Evolutionary conservation across 2,329 filamentous ascomycete genomes (phyloP).

Genomic region (Cladophialophora exuberans): DNA sequence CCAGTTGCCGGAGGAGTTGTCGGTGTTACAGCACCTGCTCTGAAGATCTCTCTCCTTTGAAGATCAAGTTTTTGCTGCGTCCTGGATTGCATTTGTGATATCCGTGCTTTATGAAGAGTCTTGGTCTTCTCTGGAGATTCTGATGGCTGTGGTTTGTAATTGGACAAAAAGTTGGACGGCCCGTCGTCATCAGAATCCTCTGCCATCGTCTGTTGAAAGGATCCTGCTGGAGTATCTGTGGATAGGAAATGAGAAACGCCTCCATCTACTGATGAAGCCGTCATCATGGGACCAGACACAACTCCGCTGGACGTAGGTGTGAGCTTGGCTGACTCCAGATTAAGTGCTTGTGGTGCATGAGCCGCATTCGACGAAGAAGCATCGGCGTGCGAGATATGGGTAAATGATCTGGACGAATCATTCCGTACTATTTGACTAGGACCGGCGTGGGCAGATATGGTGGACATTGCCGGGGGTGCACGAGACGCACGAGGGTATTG

Average conservation of each 20-base stretch:
- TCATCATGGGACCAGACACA: conserved; percentile 32
- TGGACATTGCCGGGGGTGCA: conserved; percentile 53
- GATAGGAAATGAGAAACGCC: conserved; percentile 51
- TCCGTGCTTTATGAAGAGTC: conserved; percentile 35
- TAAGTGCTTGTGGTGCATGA: conserved; percentile 12
- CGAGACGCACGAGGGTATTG: conserved; percentile 45
- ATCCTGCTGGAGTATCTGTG: conserved; percentile 31
- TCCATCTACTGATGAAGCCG: conserved; percentile 53
- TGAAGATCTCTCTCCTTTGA: conserved; percentile 42
- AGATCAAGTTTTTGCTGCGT: conserved; percentile 55
- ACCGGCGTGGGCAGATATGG: conserved; percentile 50
- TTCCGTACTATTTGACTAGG: conserved; percentile 36
- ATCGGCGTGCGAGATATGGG: conserved; percentile 40
- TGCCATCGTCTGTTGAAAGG: conserved; percentile 38
- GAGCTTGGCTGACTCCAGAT: conserved; percentile 38
- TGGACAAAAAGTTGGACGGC: conserved; percentile 51
- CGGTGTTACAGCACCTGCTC: conserved; percentile 48
- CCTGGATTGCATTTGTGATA: conserved; percentile 42
- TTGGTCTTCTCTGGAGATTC: conserved; percentile 43
- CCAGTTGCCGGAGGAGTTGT: conserved; percentile 45
- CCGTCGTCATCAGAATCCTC: conserved; percentile 50
- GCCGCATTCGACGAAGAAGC: conserved; percentile 40
- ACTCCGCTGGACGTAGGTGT: conserved; percentile 38
- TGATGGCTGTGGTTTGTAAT: conserved; percentile 51
- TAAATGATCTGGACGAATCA: conserved; percentile 32